phyloP scores from a whole-genome alignment of 2,329 filamentous ascomycete genomes.

The Cladosporium sphaerospermum region DNA sequence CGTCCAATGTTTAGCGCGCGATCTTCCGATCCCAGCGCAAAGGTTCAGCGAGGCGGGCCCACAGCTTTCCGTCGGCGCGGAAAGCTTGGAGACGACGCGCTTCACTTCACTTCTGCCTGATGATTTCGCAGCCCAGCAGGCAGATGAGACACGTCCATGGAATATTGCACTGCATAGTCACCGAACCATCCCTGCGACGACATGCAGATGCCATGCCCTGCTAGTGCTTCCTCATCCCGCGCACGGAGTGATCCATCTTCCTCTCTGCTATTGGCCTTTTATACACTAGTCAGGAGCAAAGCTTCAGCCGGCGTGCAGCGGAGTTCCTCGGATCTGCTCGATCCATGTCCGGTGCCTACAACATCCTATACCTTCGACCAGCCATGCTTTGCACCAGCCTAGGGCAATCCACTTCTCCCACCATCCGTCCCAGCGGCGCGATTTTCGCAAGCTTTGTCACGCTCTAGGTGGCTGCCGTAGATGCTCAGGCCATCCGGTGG shows the following conservation, averaged over 20 bases:
- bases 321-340: constrained; percentile 2
- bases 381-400: not conserved
- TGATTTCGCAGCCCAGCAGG: too few relatives aligned
- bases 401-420: not conserved
- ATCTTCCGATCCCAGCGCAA: constrained; percentile 4
- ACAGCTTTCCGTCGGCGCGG: not conserved
- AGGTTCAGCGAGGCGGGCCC: not conserved
- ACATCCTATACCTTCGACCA: not conserved
- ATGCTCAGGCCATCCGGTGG: not conserved
- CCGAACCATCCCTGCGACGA: too few relatives aligned
- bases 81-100: not conserved
- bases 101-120: not conserved
- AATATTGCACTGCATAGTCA: too few relatives aligned
- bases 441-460: not conserved
- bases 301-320: constrained; percentile 4
- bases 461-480: not conserved
- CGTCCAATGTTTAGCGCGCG: constrained; percentile 3
- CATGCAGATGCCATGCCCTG: too few relatives aligned
- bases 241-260: not conserved
- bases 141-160: too few relatives aligned
- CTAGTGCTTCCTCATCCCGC: too few relatives aligned
- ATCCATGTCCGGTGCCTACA: constrained; percentile 5
- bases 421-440: not conserved
- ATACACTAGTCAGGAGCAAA: constrained; percentile 4
- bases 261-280: constrained; percentile 7